Conservation (phyloP, 495 filamentous ascomycete genomes). For the Podospora anserina region DNA sequence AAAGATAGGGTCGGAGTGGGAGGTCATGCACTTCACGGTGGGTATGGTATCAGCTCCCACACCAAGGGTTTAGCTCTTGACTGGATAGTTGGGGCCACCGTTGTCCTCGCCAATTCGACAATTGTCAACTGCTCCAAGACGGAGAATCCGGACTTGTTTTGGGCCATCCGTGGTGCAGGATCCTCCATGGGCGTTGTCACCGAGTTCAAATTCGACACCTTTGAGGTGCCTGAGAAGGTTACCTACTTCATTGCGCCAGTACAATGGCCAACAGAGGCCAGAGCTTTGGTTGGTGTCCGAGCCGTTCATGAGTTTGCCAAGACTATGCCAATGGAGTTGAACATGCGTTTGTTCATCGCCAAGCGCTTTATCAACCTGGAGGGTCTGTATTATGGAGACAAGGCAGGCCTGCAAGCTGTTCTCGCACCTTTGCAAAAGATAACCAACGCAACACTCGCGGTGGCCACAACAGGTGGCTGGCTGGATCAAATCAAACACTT, state of each 20-base stretch:
- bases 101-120: slow-evolving; percentile 43
- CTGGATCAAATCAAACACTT: slow-evolving; percentile 43
- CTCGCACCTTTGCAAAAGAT: slow-evolving; percentile 36
- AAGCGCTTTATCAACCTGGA: slow-evolving; percentile 41
- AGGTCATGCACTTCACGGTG: slow-evolving; percentile 46
- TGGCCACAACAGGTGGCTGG: slow-evolving; percentile 37
- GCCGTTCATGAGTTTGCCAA: slow-evolving; percentile 41
- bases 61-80: slow-evolving; percentile 44
- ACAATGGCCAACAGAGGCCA: slow-evolving; percentile 29
- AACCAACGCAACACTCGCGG: slow-evolving; percentile 34
- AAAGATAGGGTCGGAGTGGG: slow-evolving; percentile 39
- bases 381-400: slow-evolving; percentile 43
- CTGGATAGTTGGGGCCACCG: slow-evolving; percentile 43
- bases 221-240: slow-evolving; percentile 37
- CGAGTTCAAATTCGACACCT: slow-evolving; percentile 45
- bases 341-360: slow-evolving; percentile 44
- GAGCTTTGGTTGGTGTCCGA: slow-evolving; percentile 29
- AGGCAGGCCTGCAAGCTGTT: slow-evolving; percentile 32
- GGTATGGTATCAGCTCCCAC: slow-evolving; percentile 45
- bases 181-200: slow-evolving; percentile 44
- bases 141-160: slow-evolving; percentile 47
- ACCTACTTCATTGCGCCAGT: slow-evolving; percentile 43
- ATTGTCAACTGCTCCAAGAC: slow-evolving; percentile 39
- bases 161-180: slow-evolving; percentile 46
- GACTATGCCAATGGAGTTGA: slow-evolving; percentile 44